A percentile compares a stretch with the other conserved stretches of the same genome.
These are phyloP conservation scores for Epichloe uncinata DNA, from an alignment of 2,329 filamentous ascomycete genomes.

Conservation along the genomic window DNA sequence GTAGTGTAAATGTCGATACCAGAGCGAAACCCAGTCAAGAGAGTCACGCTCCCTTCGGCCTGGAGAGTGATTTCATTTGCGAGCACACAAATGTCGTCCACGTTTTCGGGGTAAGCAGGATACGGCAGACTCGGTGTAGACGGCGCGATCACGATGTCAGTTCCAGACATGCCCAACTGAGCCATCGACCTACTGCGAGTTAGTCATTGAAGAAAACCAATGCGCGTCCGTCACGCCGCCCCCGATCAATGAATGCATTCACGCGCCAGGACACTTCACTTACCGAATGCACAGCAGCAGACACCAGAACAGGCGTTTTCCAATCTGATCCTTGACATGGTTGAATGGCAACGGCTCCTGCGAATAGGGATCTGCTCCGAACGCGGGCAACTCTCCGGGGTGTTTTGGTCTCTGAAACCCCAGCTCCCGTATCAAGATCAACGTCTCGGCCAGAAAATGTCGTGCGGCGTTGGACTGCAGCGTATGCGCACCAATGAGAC, in stretches of 20 bases:
- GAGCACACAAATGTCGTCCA: conserved; percentile 74
- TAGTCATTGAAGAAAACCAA: background rate
- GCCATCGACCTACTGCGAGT: conserved; percentile 48
- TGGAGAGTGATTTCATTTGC: conserved; percentile 57
- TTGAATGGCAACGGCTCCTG: conserved; percentile 40
- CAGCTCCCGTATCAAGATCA: conserved; percentile 55
- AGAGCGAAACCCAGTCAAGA: conserved; percentile 68
- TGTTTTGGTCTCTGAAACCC: conserved; percentile 47
- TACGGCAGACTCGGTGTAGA: conserved; percentile 64
- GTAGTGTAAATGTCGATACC: conserved; percentile 68
- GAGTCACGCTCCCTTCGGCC: conserved; percentile 52
- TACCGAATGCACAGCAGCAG: conserved; percentile 61
- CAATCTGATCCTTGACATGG: conserved; percentile 58
- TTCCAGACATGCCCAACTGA: conserved; percentile 59
- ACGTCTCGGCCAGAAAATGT: conserved; percentile 58
- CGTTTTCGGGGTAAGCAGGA: conserved; percentile 65
- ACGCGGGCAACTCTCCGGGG: conserved; percentile 23
- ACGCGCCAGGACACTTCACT: background rate
- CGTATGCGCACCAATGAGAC: conserved; percentile 52
- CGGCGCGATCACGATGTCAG: conserved; percentile 62
- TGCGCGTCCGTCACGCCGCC: background rate
- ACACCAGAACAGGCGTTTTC: conserved; percentile 75
- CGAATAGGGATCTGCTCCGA: conserved; percentile 26
- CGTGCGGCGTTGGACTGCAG: conserved; percentile 54
- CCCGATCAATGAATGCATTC: background rate